phyloP scores from a whole-genome alignment of 495 filamentous ascomycete species.

The Penicillium manginii region DNA sequence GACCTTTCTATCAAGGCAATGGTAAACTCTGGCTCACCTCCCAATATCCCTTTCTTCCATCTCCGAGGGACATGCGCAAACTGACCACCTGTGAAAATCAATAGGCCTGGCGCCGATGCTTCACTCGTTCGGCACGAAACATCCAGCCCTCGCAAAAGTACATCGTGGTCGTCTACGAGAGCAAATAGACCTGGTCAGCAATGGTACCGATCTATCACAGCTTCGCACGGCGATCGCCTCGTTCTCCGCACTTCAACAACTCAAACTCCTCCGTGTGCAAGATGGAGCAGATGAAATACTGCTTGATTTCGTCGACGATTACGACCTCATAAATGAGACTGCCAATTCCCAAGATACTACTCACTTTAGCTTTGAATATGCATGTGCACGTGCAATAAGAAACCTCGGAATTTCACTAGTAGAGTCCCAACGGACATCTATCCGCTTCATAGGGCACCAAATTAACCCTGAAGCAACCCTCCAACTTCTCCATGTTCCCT shows the following conservation, averaged over 20 bases:
- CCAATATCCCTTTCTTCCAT: not conserved
- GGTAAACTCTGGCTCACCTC: constrained; percentile 35
- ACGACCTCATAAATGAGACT: constrained; percentile 6
- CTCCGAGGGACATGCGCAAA: not conserved
- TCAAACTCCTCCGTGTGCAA: constrained; percentile 66
- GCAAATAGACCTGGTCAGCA: constrained; percentile 33
- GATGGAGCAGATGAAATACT: constrained; percentile 61
- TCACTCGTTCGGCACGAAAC: constrained; percentile 20
- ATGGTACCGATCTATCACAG: constrained; percentile 36
- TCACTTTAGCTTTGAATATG: constrained; percentile 62
- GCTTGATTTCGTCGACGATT: constrained; percentile 42
- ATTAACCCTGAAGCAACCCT: constrained; percentile 63
- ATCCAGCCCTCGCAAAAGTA: constrained; percentile 28
- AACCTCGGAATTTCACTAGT: constrained; percentile 62
- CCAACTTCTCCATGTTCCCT: constrained; percentile 49
- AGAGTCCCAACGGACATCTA: constrained; percentile 55
- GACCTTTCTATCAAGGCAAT: constrained; percentile 64
- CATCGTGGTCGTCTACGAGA: constrained; percentile 39
- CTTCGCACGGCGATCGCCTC: constrained; percentile 58
- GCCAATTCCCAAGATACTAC: constrained; percentile 15
- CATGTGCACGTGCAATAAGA: constrained; percentile 63
- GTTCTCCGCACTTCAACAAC: constrained; percentile 64
- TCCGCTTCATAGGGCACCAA: constrained; percentile 66
- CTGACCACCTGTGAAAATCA: constrained; percentile 24
- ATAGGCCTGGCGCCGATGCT: constrained; percentile 41